Base-by-base conservation (phyloP, 805 yeast species). In the Spathaspora sp. region DNA sequence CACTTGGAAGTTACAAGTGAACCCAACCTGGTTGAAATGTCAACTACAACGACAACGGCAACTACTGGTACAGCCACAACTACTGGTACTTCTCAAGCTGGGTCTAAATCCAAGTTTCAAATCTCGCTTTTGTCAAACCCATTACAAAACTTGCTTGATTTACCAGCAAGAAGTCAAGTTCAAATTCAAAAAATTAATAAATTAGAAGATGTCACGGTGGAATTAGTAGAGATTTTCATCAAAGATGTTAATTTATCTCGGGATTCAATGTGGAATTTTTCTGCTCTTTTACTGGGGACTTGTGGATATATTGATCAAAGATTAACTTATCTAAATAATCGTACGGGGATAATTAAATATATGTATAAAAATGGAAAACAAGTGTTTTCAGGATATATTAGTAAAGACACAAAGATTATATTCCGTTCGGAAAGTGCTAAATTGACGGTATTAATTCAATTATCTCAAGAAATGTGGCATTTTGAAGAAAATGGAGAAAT, bases 401-500 rank as follows among this genome's bases (percentile, higher is more conserved):
- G 92, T 1, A 76, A 75, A 17, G 74, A 81, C 26, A 92, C 99
- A 3, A 86, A 85, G 57, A 71, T 94, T 28, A 89, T 91, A 0
- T 93, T 88, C 65, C 78, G 99, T 46, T 90, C 97, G 1, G 97
- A 93, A 60, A 86, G 96, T 42, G 96, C 97, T 1, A 81, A 87
- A 51, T 72, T 93, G 51, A 80, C 89, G 14, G 87, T 92, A 47
- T 75, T 94, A 55, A 83, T 94, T 48, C 99, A 94, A 64, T 82
- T 92, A 55, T 88, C 97, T 1, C 80, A 87, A 40, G 99, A 94
- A 62, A 94, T 94, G 97, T 94, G 97, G 96, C 90, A 91, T 65
- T 94, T 94, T 67, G 98, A 94, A 67, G 97, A 92, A 62, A 87
- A 87, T 57, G 99, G 99, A 1, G 97, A 93, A 62, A 87, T 92